Conservation (phyloP, 2,329 filamentous ascomycete species). For the Venturia nashicola region DNA sequence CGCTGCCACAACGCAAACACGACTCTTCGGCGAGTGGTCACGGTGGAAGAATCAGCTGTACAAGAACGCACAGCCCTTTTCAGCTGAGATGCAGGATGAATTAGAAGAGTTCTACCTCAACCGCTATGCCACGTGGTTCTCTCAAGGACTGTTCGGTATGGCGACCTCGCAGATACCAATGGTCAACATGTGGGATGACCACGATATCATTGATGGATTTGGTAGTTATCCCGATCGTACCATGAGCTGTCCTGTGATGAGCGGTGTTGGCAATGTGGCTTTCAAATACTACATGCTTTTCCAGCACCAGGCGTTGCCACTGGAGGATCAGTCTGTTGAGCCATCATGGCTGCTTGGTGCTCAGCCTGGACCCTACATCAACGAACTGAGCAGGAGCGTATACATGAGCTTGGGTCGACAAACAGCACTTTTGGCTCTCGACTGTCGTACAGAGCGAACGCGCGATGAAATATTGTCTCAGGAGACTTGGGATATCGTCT, state of each 20-base stretch:
- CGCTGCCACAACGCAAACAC: slow-evolving; percentile 60
- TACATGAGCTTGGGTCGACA: slow-evolving; percentile 74
- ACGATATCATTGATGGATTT: slow-evolving; percentile 59
- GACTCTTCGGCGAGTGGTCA: slow-evolving; percentile 73
- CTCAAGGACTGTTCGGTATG: slow-evolving; percentile 84
- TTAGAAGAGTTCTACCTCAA: slow-evolving; percentile 81
- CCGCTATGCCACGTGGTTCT: slow-evolving; percentile 90
- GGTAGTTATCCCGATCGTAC: slow-evolving; percentile 88
- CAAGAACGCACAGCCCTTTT: slow-evolving; percentile 71
- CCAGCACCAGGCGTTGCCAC: slow-evolving; percentile 79
- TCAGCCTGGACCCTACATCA: slow-evolving; percentile 78
- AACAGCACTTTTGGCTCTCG: slow-evolving; percentile 72
- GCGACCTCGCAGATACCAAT: slow-evolving; percentile 92
- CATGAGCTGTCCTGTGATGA: slow-evolving; percentile 83
- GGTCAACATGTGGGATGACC: slow-evolving; percentile 97
- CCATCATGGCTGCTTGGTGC: slow-evolving; percentile 83
- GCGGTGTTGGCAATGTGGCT: slow-evolving; percentile 76
- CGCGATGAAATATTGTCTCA: slow-evolving; percentile 69
- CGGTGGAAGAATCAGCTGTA: slow-evolving; percentile 64
- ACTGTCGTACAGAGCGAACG: slow-evolving; percentile 84
- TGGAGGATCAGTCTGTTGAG: slow-evolving; percentile 72
- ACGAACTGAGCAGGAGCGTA: slow-evolving; percentile 69
- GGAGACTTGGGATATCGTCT: slow-evolving; percentile 73
- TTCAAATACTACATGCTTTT: slow-evolving; percentile 99
- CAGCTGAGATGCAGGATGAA: slow-evolving; percentile 71